These are phyloP conservation scores for Lactarius evosmus DNA, from an alignment of 768 basidiomycete genomes.

Conservation along the genomic window DNA sequence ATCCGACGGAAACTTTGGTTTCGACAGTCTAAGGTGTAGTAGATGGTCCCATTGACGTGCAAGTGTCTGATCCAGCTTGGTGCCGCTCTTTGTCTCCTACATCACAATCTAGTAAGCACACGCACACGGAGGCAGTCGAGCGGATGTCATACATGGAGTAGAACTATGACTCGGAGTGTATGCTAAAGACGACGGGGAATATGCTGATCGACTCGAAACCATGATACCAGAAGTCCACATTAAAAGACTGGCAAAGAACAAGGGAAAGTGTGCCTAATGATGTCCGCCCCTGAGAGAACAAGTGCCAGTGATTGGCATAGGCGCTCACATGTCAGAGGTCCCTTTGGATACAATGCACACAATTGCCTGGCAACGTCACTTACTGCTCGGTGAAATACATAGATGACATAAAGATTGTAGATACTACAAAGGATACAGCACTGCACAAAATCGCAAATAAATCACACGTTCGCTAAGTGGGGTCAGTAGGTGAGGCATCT, in stretches of 20 bases:
- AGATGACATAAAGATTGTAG: conserved; percentile 20
- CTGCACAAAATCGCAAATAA: conserved; percentile 1
- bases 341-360: neutral
- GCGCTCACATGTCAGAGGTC: neutral
- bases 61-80: conserved; percentile 6
- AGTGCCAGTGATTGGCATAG: neutral
- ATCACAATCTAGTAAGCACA: neutral
- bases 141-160: conserved; percentile 9
- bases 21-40: conserved; percentile 6
- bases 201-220: neutral
- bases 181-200: neutral
- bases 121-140: neutral
- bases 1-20: neutral
- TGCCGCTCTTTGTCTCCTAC: neutral
- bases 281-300: neutral
- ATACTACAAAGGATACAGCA: conserved; percentile 27
- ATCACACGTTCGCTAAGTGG: neutral
- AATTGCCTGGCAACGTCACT: neutral
- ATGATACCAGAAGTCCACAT: neutral
- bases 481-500: neutral
- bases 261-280: neutral
- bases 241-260: conserved; percentile 9
- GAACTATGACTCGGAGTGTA: conserved; percentile 1
- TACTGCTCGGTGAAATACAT: conserved; percentile 4
- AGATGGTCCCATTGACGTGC: conserved; percentile 16